Evolutionary conservation across 352 stramenopile species (phyloP).

Genomic region (Halophytophthora batemanensis): DNA sequence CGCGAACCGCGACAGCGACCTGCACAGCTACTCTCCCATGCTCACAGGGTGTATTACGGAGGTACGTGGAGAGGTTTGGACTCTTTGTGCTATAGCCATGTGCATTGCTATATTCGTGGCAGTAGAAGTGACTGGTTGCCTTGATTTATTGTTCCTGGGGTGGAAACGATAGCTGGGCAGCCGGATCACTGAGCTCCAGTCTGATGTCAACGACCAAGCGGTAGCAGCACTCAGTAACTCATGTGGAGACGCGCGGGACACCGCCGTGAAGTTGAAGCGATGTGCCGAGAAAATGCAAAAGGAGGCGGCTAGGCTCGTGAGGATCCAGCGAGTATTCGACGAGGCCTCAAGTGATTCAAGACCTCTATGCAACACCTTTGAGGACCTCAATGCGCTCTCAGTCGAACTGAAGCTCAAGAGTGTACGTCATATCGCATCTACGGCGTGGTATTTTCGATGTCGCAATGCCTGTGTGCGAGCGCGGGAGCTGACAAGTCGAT

Average conservation of each 20-base stretch:
- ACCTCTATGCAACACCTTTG: conserved; percentile 33
- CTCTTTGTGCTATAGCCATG: background rate
- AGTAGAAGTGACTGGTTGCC: background rate
- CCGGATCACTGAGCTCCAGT: conserved; percentile 26
- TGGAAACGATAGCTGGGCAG: conserved; percentile 8
- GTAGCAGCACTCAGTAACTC: conserved; percentile 29
- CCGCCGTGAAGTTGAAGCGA: conserved; percentile 22
- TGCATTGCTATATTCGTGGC: background rate
- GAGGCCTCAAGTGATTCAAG: conserved; percentile 30
- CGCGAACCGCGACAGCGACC: conserved; percentile 25
- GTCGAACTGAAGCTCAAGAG: conserved; percentile 49
- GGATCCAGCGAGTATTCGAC: conserved; percentile 38
- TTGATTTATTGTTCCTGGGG: background rate
- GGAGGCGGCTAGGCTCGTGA: conserved; percentile 26
- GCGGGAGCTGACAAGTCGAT: too few species aligned
- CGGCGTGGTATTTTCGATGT: too few species aligned
- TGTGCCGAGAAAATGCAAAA: conserved; percentile 25
- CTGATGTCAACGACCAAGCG: conserved; percentile 23
- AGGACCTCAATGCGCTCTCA: conserved; percentile 29
- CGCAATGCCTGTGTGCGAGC: too few species aligned
- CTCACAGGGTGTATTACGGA: conserved; percentile 15
- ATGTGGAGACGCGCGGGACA: conserved; percentile 29
- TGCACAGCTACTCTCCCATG: conserved; percentile 25
- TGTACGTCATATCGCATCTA: conserved; percentile 10
- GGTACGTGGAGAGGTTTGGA: conserved; percentile 4